Percentiles rank a stretch among this genome's conserved stretches.
These are phyloP conservation scores for Macrocybe gigantea DNA, from an alignment of 768 basidiomycete species.

Conservation along the genomic window DNA sequence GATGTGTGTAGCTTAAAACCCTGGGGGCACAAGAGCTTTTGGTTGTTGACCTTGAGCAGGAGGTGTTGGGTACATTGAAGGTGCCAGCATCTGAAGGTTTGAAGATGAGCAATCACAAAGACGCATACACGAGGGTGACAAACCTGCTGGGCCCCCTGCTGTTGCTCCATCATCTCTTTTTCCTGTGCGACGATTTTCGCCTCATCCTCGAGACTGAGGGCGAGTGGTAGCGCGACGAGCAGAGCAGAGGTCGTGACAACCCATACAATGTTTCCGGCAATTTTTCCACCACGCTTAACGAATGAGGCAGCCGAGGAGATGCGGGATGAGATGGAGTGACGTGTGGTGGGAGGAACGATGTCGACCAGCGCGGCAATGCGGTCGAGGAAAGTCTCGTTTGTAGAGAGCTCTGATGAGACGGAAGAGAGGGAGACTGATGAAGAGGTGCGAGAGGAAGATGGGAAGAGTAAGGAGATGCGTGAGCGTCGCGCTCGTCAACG, in stretches of 20 bases:
- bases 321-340: slow-evolving; percentile 64
- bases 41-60: slow-evolving; percentile 33
- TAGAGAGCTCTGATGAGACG: slow-evolving; percentile 62
- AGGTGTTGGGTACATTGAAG: slow-evolving; percentile 49
- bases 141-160: slow-evolving; percentile 89
- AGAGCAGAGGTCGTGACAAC: slow-evolving; percentile 90
- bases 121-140: slow-evolving; percentile 17
- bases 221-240: slow-evolving; percentile 89
- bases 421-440: slow-evolving; percentile 77
- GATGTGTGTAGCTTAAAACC: slow-evolving; percentile 49
- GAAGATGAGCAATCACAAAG: slow-evolving; percentile 6
- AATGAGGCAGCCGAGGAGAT: slow-evolving; percentile 56
- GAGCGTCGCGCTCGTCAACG: slow-evolving; percentile 74
- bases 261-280: slow-evolving; percentile 90
- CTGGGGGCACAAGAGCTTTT: slow-evolving; percentile 76
- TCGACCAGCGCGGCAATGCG: slow-evolving; percentile 89
- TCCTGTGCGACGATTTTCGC: slow-evolving; percentile 92
- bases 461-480: slow-evolving; percentile 68
- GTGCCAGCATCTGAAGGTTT: slow-evolving; percentile 62
- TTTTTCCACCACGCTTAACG: slow-evolving; percentile 60
- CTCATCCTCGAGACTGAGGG: slow-evolving; percentile 93
- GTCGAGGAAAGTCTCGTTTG: slow-evolving; percentile 82
- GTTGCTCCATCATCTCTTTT: slow-evolving; percentile 88
- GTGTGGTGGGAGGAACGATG: slow-evolving; percentile 89
- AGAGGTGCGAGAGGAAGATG: slow-evolving; percentile 68